phyloP scores from a whole-genome alignment of 306 rosid species.

The Castanea mollissima region DNA sequence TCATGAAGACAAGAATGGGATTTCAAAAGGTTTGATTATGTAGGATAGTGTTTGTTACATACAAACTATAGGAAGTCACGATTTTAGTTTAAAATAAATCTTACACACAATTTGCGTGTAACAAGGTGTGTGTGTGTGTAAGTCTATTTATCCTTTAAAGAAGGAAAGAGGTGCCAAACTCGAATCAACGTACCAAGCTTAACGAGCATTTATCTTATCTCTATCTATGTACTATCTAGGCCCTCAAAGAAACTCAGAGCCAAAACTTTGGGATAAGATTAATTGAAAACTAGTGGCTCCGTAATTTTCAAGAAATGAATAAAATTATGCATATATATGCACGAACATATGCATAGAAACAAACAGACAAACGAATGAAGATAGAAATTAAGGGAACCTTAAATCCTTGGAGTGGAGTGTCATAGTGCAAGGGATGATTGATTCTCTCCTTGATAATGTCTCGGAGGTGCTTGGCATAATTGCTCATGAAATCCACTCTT shows the following conservation, averaged over 20 bases:
- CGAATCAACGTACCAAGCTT: too few species aligned
- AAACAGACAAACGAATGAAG: neutral
- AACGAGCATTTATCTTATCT: neutral
- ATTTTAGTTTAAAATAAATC: too few species aligned
- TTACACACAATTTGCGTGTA: too few species aligned
- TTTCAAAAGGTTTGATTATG: too few species aligned
- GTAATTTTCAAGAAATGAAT: neutral
- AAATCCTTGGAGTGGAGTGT: constrained; percentile 80
- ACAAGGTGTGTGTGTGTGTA: too few species aligned
- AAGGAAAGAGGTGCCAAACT: neutral
- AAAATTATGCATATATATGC: neutral
- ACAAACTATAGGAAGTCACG: too few species aligned
- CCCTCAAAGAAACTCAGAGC: neutral
- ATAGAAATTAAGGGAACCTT: constrained; percentile 42
- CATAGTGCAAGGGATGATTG: constrained; percentile 74
- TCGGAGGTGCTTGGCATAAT: constrained; percentile 63
- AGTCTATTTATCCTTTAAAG: neutral
- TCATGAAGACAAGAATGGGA: neutral
- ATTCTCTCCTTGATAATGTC: constrained; percentile 74
- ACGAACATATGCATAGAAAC: neutral
- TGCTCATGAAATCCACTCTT: constrained; percentile 79
- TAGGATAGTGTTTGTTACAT: too few species aligned
- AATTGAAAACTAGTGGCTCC: neutral
- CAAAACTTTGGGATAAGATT: neutral
- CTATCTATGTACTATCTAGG: neutral